Base-by-base conservation (phyloP, 2,329 filamentous ascomycete species). In the Tolypocladium inflatum region DNA sequence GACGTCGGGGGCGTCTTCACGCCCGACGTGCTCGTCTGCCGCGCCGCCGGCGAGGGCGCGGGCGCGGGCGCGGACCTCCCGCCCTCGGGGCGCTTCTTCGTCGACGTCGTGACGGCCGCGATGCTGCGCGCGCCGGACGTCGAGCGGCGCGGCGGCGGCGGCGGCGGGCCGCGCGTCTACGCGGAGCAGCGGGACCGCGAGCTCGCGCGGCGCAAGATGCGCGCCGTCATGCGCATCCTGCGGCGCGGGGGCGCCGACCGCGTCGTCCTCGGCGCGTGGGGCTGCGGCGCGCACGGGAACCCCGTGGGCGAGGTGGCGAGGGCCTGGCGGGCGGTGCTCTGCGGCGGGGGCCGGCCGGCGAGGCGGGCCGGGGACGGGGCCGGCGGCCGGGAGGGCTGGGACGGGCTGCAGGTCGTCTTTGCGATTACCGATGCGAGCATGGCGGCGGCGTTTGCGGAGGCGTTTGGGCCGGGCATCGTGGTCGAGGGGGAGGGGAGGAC, bases 211-310 rank as follows among this genome's bases (percentile, higher is more conserved):
- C 68, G 70, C 8, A 86, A 86, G 69, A 86, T 88, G 77, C 74
- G 74, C 33, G 76, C 74, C 7, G 82, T 86, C 1, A 65, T 87
- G 67, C 74, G 82, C 1, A 78, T 86, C 5, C 73, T 76, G 2
- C 67, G 73, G 10, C 65, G 70, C 1, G 77, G 76, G 58, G 78
- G 79, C 0, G 73, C 74, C 4, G 73, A 70, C 42, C 77, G 72
- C 57, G 63, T 87, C 0, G 80, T 88, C 0, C 71, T 87, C 0
- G 85, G 85, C 0, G 83, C 84, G 0, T 87, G 84, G 83, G 85
- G 85, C 0, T 86, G 83, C 60, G 84, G 84, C 3, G 82, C 82
- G 0, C 84, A 85, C 58, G 83, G 82, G 0, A 87, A 87, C 61
- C 85, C 84, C 0, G 77, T 84, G 0, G 70, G 70, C 1, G 82